These are phyloP conservation scores for Chlamydomonas urium DNA, from an alignment of 139 green algal species.

Conservation along the genomic window DNA sequence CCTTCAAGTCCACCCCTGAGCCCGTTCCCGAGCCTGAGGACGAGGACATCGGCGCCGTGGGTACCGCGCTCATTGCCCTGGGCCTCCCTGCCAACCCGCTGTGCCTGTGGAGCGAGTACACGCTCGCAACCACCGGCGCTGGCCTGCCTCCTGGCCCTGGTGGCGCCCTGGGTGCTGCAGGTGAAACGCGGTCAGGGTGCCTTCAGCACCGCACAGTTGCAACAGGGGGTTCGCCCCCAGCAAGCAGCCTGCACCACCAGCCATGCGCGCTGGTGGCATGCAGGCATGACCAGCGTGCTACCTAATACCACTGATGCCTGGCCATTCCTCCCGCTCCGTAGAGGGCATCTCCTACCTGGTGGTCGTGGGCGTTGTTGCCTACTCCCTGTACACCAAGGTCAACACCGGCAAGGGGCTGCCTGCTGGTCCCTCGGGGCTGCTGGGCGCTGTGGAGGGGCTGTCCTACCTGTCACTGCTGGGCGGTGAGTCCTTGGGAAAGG, in stretches of 20 bases:
- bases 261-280: too few species aligned
- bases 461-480: slow-evolving; percentile 56
- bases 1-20: slow-evolving; percentile 7
- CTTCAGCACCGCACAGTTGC: too few species aligned
- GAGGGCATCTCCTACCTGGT: slow-evolving; percentile 65
- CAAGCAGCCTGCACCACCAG: too few species aligned
- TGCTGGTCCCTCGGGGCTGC: slow-evolving; percentile 59
- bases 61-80: slow-evolving; percentile 14
- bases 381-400: slow-evolving; percentile 63
- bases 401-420: slow-evolving; percentile 69
- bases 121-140: slow-evolving; percentile 10
- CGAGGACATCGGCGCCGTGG: slow-evolving; percentile 5
- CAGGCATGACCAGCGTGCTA: too few species aligned
- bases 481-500: too few species aligned
- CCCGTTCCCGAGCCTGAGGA: neutral
- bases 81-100: slow-evolving; percentile 20
- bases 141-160: slow-evolving; percentile 60
- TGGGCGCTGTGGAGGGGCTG: slow-evolving; percentile 72
- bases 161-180: slow-evolving; percentile 35
- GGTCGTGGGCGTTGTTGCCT: slow-evolving; percentile 68
- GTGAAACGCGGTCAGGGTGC: too few species aligned
- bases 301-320: too few species aligned
- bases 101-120: slow-evolving; percentile 13
- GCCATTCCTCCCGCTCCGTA: slow-evolving; percentile 4
- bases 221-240: too few species aligned